Conservation (phyloP, 371 early-diverging fungal genomes). For the Rhizopus delemar region DNA sequence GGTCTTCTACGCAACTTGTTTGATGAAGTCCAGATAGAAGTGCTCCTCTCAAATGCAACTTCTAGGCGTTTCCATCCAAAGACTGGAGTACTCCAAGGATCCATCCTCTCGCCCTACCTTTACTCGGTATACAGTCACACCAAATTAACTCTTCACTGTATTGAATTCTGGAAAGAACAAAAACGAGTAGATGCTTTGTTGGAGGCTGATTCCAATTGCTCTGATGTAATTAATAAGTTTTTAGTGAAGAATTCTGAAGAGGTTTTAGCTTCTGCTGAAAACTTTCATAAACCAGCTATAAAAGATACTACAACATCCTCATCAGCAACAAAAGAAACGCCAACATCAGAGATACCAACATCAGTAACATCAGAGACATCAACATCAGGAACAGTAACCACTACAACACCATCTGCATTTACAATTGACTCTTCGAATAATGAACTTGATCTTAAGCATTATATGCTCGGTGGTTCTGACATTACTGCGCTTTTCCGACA, state of each 20-base stretch:
- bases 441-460: conserved; percentile 14
- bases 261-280: conserved; percentile 8
- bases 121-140: too few species aligned
- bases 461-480: conserved; percentile 11
- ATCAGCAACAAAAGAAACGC: background rate
- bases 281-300: conserved; percentile 6
- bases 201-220: conserved; percentile 14
- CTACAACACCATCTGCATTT: conserved; percentile 3
- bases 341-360: background rate
- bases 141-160: conserved; percentile 5
- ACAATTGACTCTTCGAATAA: conserved; percentile 6
- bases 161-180: conserved; percentile 14
- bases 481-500: conserved; percentile 15
- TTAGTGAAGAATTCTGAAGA: conserved; percentile 10
- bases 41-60: too few species aligned
- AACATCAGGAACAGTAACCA: background rate
- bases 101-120: too few species aligned
- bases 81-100: too few species aligned
- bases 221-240: conserved; percentile 4
- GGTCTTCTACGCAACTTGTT: too few species aligned
- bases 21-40: too few species aligned
- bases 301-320: background rate
- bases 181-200: conserved; percentile 8
- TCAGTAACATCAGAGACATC: background rate
- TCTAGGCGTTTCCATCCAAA: too few species aligned